phyloP scores from a whole-genome alignment of 1,284 basidiomycete species.

The Neolentinus lepideus region DNA sequence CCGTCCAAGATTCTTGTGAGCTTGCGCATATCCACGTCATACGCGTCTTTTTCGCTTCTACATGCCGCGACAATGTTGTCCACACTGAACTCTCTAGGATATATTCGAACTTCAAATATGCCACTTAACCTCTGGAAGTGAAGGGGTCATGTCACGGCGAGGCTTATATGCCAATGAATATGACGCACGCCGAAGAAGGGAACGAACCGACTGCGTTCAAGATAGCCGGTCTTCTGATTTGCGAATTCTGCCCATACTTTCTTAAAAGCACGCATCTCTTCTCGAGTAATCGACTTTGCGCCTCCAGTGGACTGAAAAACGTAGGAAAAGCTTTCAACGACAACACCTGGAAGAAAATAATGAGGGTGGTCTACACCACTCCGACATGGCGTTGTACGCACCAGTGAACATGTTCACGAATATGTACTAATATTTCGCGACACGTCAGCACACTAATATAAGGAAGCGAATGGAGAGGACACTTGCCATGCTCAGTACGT shows the following conservation, averaged over 20 bases:
- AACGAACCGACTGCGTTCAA: slow-evolving; percentile 68
- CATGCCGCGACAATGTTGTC: slow-evolving; percentile 43
- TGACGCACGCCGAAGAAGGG: slow-evolving; percentile 75
- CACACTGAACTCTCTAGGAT: slow-evolving; percentile 63
- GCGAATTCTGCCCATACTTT: slow-evolving; percentile 89
- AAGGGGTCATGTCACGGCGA: slow-evolving; percentile 5
- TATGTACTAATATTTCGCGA: slow-evolving; percentile 58
- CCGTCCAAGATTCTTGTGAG: slow-evolving; percentile 51
- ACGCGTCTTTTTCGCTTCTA: slow-evolving; percentile 22
- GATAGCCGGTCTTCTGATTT: slow-evolving; percentile 70
- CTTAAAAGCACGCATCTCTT: slow-evolving; percentile 92
- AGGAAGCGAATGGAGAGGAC: slow-evolving; percentile 1
- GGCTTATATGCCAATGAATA: neutral
- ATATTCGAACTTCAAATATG: slow-evolving; percentile 82
- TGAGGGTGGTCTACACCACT: slow-evolving; percentile 1
- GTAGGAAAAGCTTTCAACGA: slow-evolving; percentile 96
- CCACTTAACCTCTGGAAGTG: slow-evolving; percentile 60
- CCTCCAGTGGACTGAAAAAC: slow-evolving; percentile 87
- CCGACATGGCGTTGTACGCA: slow-evolving; percentile 17
- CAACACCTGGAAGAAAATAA: slow-evolving; percentile 53
- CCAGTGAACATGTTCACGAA: slow-evolving; percentile 95
- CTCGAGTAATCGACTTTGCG: slow-evolving; percentile 78
- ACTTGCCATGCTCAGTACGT: slow-evolving; percentile 90
- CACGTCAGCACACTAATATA: slow-evolving; percentile 1
- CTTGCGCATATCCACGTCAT: slow-evolving; percentile 59